Evolutionary conservation across 495 filamentous ascomycete species (phyloP).

Genomic region (Annulohypoxylon nitens): DNA sequence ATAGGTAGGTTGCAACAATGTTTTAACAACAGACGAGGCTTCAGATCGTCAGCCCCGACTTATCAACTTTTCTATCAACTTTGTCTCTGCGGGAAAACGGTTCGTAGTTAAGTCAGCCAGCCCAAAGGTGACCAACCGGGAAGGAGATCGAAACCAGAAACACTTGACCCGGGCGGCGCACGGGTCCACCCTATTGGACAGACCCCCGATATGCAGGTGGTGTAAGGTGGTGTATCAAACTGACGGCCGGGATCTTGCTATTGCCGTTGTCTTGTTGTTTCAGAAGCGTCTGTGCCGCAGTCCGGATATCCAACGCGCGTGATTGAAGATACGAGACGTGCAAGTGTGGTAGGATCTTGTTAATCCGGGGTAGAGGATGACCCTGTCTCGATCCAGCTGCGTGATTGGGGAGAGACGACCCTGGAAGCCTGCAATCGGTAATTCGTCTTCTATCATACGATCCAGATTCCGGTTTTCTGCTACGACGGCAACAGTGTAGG

Average conservation of each 20-base stretch:
- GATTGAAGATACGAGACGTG: neutral
- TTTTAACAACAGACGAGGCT: neutral
- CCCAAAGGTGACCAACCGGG: conserved; percentile 14
- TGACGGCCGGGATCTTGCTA: conserved; percentile 18
- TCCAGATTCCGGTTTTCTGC: neutral
- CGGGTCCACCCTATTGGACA: conserved; percentile 8
- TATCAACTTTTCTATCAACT: neutral
- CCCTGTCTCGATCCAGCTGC: conserved; percentile 2
- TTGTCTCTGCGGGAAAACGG: neutral
- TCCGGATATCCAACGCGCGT: neutral
- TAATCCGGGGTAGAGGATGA: conserved; percentile 41
- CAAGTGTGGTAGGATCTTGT: conserved; percentile 18
- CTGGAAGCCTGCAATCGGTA: conserved; percentile 24
- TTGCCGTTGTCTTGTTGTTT: conserved; percentile 40
- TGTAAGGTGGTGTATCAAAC: conserved; percentile 30
- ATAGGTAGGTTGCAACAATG: neutral
- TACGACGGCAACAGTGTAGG: neutral
- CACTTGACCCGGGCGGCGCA: conserved; percentile 6
- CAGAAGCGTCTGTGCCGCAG: conserved; percentile 36
- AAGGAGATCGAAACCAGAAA: conserved; percentile 1
- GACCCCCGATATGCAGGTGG: conserved; percentile 22
- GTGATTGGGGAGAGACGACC: conserved; percentile 30
- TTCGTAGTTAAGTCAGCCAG: neutral
- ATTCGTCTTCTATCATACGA: conserved; percentile 24
- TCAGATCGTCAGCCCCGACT: conserved; percentile 17